Evolutionary conservation across 345 rosid species (phyloP).

Genomic region (Abelmoschus esculentus): DNA sequence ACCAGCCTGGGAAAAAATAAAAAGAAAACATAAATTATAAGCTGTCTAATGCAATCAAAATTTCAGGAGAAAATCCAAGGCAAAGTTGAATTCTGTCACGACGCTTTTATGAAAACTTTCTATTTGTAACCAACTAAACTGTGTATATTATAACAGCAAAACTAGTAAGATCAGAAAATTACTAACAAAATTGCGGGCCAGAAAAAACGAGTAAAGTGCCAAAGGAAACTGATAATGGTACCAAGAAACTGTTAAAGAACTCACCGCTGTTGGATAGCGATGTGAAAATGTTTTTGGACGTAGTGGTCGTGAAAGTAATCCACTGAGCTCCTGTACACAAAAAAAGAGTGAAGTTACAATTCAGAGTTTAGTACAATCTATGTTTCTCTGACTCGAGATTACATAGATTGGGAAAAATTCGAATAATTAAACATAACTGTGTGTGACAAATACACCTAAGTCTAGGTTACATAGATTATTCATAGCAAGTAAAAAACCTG

Average conservation of each 20-base stretch:
- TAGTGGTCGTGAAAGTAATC: slow-evolving; percentile 59
- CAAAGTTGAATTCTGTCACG: not conserved
- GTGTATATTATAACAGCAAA: not conserved
- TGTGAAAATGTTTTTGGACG: slow-evolving; percentile 80
- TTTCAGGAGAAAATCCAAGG: not conserved
- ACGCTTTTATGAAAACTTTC: not conserved
- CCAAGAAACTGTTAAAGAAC: not conserved
- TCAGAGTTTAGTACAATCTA: not conserved
- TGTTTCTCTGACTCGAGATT: not conserved
- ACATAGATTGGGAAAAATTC: not conserved
- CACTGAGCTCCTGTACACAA: slow-evolving; percentile 57
- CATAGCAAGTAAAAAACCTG: slow-evolving; percentile 45
- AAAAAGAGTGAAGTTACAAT: not conserved
- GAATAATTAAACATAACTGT: not conserved
- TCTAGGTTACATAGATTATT: slow-evolving; percentile 1
- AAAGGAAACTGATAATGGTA: not conserved
- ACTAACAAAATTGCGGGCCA: not conserved
- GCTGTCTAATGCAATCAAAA: not conserved
- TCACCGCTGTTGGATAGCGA: slow-evolving; percentile 88
- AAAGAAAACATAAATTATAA: not conserved
- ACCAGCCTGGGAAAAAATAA: slow-evolving; percentile 45
- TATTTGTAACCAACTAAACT: not conserved
- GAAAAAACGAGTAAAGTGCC: not conserved
- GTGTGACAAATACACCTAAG: not conserved
- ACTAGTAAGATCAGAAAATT: not conserved